These are phyloP conservation scores for Spinacia oleracea DNA, from an alignment of 179 eudicot genomes.

Conservation along the genomic window DNA sequence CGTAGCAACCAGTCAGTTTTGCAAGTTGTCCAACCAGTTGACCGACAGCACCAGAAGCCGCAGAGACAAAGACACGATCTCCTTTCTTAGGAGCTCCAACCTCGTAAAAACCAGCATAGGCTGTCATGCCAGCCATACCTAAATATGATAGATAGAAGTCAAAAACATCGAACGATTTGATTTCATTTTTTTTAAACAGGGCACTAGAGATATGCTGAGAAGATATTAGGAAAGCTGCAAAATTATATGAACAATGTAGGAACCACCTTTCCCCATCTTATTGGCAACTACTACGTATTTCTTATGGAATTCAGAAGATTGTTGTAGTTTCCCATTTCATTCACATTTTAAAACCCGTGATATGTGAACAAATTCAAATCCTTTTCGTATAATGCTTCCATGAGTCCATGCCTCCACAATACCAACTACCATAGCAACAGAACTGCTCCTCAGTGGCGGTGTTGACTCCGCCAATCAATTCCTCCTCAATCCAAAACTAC, in stretches of 20 bases:
- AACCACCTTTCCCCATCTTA: too few relatives aligned
- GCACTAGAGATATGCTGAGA: not conserved
- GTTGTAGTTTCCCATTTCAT: too few relatives aligned
- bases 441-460: too few relatives aligned
- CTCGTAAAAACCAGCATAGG: constrained; percentile 54
- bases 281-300: too few relatives aligned
- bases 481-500: too few relatives aligned
- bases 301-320: too few relatives aligned
- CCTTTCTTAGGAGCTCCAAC: constrained; percentile 52
- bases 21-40: constrained; percentile 67
- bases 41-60: constrained; percentile 59
- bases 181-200: not conserved
- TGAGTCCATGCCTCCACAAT: too few relatives aligned
- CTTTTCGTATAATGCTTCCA: too few relatives aligned
- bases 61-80: constrained; percentile 48
- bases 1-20: constrained; percentile 62
- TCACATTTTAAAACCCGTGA: too few relatives aligned
- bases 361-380: too few relatives aligned
- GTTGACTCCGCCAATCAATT: too few relatives aligned
- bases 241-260: not conserved
- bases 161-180: not conserved
- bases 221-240: not conserved
- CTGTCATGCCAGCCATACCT: constrained; percentile 65
- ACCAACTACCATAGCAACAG: too few relatives aligned
- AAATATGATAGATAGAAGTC: not conserved